These are phyloP conservation scores for Candida sp. DNA, from an alignment of 1,139 yeast genomes.

Conservation along the genomic window DNA sequence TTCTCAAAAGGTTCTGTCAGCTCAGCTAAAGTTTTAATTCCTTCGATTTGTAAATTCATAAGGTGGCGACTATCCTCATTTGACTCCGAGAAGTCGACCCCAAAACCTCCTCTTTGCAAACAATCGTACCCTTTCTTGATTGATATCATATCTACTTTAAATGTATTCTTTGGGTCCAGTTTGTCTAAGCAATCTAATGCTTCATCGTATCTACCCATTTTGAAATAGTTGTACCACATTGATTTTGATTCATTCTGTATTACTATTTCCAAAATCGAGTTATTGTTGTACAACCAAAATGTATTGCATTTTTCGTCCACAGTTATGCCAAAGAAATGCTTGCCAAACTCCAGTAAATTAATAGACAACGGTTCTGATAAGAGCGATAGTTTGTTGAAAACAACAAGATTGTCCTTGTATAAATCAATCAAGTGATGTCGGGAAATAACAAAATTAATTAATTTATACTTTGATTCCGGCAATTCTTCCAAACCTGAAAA, in stretches of 20 bases:
- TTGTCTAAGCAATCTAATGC: constrained; percentile 52
- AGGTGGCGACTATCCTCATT: constrained; percentile 12
- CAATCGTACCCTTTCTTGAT: constrained; percentile 62
- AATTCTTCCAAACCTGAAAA: constrained; percentile 17
- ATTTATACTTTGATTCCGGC: constrained; percentile 5
- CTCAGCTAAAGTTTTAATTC: constrained; percentile 62
- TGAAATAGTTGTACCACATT: constrained; percentile 73
- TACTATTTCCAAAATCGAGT: constrained; percentile 45
- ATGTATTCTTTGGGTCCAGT: constrained; percentile 20
- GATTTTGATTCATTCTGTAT: constrained; percentile 67
- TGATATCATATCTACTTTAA: constrained; percentile 51
- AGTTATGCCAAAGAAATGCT: constrained; percentile 51
- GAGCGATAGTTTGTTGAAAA: constrained; percentile 23
- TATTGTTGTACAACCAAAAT: constrained; percentile 15
- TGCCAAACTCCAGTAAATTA: constrained; percentile 16
- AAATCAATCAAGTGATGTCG: constrained; percentile 24
- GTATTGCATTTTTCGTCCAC: constrained; percentile 50
- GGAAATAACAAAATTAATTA: constrained; percentile 15
- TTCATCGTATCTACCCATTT: constrained; percentile 59
- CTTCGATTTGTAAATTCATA: constrained; percentile 35
- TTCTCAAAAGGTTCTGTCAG: constrained; percentile 72
- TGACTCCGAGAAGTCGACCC: constrained; percentile 18
- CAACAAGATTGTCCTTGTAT: constrained; percentile 12
- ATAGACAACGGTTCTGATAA: constrained; percentile 10
- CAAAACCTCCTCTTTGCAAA: constrained; percentile 44